Conservation (phyloP, 306 rosid genomes). For the Hylodesmum podocarpum region DNA sequence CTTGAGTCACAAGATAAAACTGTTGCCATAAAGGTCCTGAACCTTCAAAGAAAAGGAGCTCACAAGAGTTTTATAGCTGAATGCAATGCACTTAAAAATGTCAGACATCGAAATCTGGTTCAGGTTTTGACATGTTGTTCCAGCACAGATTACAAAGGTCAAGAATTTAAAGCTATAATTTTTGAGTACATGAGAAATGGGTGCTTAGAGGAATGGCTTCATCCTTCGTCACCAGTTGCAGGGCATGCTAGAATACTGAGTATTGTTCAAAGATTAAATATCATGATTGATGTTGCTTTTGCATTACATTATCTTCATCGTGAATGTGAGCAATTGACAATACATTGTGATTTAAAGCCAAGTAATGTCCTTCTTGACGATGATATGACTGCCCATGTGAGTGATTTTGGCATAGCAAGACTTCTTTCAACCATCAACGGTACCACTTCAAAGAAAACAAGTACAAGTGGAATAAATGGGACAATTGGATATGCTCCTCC, state of each 20-base stretch:
- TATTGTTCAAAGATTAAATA: slow-evolving; percentile 28
- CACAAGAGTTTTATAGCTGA: too few species aligned
- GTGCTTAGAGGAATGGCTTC: too few species aligned
- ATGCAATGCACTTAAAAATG: too few species aligned
- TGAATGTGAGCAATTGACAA: neutral
- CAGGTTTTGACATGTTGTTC: neutral
- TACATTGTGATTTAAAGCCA: slow-evolving; percentile 41
- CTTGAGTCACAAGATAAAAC: too few species aligned
- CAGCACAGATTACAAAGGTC: neutral
- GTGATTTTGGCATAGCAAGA: slow-evolving; percentile 40
- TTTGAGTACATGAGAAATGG: too few species aligned
- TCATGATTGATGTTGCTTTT: slow-evolving; percentile 17
- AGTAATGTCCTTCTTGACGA: slow-evolving; percentile 32
- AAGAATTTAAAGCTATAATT: neutral
- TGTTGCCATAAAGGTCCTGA: too few species aligned
- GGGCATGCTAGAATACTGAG: neutral
- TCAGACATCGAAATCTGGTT: neutral
- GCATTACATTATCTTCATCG: slow-evolving; percentile 32
- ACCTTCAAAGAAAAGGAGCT: too few species aligned
- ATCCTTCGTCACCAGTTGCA: neutral
- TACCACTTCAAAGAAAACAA: neutral
- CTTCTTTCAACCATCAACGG: neutral
- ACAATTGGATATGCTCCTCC: slow-evolving; percentile 30
- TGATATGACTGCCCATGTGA: slow-evolving; percentile 22
- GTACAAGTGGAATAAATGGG: slow-evolving; percentile 24